Conservation (phyloP, 179 eudicot species). For the Spergularia azorica region DNA sequence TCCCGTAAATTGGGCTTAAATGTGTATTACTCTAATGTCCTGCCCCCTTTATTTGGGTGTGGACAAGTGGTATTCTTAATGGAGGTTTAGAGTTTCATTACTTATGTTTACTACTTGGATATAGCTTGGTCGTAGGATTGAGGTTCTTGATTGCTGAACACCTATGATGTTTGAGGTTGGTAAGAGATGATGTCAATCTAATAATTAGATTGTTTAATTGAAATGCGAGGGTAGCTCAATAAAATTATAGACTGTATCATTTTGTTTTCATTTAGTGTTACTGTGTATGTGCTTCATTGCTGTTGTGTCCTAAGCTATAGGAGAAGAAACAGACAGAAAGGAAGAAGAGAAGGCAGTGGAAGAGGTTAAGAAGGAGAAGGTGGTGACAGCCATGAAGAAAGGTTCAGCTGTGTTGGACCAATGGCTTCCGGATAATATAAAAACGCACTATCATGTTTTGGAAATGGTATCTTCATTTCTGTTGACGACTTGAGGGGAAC, state of each 20-base stretch:
- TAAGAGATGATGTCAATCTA: background rate
- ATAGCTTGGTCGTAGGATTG: background rate
- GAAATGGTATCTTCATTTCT: slow-evolving; percentile 48
- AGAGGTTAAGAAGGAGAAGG: slow-evolving; percentile 58
- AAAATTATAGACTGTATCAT: background rate
- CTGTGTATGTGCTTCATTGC: slow-evolving; percentile 1
- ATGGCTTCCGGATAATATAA: slow-evolving; percentile 77
- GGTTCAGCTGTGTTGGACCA: slow-evolving; percentile 96
- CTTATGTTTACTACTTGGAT: background rate
- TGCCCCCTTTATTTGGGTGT: background rate
- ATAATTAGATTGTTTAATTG: background rate
- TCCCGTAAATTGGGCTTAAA: no score
- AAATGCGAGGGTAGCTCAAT: background rate
- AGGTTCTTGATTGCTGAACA: no score
- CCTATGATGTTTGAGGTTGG: background rate
- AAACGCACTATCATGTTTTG: slow-evolving; percentile 77
- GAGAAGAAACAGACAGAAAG: slow-evolving; percentile 24
- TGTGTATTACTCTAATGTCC: background rate
- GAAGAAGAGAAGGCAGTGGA: slow-evolving; percentile 20
- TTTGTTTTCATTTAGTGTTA: slow-evolving; percentile 2
- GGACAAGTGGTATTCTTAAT: background rate
- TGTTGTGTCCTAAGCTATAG: slow-evolving; percentile 20
- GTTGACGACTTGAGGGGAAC: no score
- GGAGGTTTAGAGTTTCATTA: background rate
- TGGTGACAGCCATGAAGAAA: slow-evolving; percentile 84